These are phyloP conservation scores for Cryptococcus depauperatus DNA, from an alignment of 1,284 basidiomycete species.

Conservation along the genomic window DNA sequence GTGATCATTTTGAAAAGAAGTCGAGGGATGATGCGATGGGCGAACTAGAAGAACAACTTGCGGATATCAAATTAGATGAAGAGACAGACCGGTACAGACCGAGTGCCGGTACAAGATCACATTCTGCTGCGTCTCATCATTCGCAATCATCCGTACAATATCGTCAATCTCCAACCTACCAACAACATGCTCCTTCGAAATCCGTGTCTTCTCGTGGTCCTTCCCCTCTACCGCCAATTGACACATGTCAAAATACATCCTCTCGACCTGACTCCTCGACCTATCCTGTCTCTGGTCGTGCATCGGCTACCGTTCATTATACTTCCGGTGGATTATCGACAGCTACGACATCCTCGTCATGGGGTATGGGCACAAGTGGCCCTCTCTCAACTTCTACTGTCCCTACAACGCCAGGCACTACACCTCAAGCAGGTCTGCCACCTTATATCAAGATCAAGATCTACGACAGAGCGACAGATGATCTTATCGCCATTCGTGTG, in stretches of 20 bases:
- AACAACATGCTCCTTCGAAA: slow-evolving; percentile 1
- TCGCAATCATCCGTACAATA: slow-evolving; percentile 18
- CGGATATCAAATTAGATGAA: slow-evolving; percentile 22
- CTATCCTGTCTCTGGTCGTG: slow-evolving; percentile 6
- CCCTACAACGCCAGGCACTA: slow-evolving; percentile 7
- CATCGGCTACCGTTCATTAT: slow-evolving; percentile 9
- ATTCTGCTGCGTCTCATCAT: slow-evolving; percentile 17
- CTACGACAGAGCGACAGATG: slow-evolving; percentile 81
- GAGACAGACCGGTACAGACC: background rate
- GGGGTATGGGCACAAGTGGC: slow-evolving; percentile 14
- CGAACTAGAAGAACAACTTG: slow-evolving; percentile 53
- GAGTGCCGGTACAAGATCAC: slow-evolving; percentile 3
- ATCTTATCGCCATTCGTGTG: slow-evolving; percentile 94
- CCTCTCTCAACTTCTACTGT: background rate
- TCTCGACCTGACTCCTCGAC: slow-evolving; percentile 14
- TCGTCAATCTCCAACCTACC: slow-evolving; percentile 15
- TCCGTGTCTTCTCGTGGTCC: slow-evolving; percentile 17
- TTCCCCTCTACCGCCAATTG: slow-evolving; percentile 26
- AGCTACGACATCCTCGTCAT: slow-evolving; percentile 16
- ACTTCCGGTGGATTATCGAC: slow-evolving; percentile 15
- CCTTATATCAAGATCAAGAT: slow-evolving; percentile 97
- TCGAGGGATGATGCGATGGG: slow-evolving; percentile 47
- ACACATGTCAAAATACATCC: slow-evolving; percentile 10
- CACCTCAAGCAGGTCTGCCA: slow-evolving; percentile 49
- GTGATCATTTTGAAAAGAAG: slow-evolving; percentile 78